phyloP scores from a whole-genome alignment of 345 rosid genomes.

The Gossypium ekmanianum region DNA sequence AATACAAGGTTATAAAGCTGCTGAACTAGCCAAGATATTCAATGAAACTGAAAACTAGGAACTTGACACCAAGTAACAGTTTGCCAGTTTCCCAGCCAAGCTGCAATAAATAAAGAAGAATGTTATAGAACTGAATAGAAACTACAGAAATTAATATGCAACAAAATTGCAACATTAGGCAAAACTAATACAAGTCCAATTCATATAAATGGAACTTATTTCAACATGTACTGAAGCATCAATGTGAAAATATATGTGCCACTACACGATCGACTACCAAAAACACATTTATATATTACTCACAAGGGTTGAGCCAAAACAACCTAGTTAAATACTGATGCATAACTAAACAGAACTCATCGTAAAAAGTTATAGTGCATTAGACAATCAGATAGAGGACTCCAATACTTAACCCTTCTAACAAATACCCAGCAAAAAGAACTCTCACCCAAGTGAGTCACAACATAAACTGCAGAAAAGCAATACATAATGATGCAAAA shows the following conservation, averaged over 20 bases:
- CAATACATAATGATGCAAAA: not conserved
- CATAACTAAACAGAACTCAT: not conserved
- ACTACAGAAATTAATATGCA: not conserved
- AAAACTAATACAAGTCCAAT: not conserved
- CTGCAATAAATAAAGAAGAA: not conserved
- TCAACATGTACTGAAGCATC: not conserved
- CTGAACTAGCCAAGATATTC: conserved; percentile 1
- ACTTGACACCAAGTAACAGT: not conserved
- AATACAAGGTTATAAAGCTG: conserved; percentile 18
- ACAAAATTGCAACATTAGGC: not conserved
- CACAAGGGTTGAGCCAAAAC: not conserved
- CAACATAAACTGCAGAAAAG: not conserved
- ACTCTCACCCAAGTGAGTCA: not conserved
- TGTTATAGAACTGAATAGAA: not conserved
- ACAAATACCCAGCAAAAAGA: not conserved
- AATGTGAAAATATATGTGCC: not conserved
- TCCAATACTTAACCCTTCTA: not conserved
- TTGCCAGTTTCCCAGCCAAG: not conserved
- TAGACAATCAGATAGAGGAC: not conserved
- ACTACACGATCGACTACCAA: not conserved
- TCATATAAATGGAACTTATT: not conserved
- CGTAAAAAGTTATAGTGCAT: not conserved
- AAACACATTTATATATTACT: not conserved
- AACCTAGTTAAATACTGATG: not conserved
- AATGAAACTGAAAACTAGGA: not conserved